Evolutionary conservation across 805 yeast species (phyloP).

Genomic region (Metschnikowia picachoensis): DNA sequence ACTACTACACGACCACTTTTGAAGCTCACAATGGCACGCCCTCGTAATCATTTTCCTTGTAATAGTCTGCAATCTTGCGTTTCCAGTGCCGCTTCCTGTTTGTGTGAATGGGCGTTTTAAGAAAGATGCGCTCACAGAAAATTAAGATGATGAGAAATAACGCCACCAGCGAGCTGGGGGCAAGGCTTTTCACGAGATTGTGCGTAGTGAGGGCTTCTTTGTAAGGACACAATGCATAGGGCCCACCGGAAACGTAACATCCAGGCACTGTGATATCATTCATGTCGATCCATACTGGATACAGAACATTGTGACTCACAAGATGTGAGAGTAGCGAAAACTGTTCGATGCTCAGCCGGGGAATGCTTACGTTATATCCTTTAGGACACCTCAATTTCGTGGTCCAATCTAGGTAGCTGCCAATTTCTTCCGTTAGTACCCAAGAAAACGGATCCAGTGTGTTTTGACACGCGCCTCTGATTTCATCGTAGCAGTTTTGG

Average conservation of each 20-base stretch:
- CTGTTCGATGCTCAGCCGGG: constrained; percentile 36
- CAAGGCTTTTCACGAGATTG: constrained; percentile 58
- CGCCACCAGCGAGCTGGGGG: constrained; percentile 64
- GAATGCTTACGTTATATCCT: constrained; percentile 30
- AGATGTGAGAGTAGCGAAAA: constrained; percentile 29
- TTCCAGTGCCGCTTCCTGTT: constrained; percentile 62
- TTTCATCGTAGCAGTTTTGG: constrained; percentile 57
- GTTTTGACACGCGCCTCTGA: constrained; percentile 55
- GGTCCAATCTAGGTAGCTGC: constrained; percentile 44
- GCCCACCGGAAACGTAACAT: constrained; percentile 88
- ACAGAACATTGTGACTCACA: constrained; percentile 19
- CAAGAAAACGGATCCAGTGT: constrained; percentile 39
- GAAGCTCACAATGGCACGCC: constrained; percentile 71
- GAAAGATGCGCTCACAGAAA: constrained; percentile 47
- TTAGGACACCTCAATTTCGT: constrained; percentile 30
- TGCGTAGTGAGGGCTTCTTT: constrained; percentile 49
- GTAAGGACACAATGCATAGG: constrained; percentile 76
- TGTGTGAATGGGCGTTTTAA: constrained; percentile 64
- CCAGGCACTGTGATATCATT: constrained; percentile 69
- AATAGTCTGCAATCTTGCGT: constrained; percentile 52
- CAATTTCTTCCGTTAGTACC: constrained; percentile 27
- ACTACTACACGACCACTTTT: background rate
- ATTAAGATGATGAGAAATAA: constrained; percentile 49
- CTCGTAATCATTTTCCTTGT: constrained; percentile 64
- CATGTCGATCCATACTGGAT: constrained; percentile 71